Base-by-base conservation (phyloP, 23 red algal genomes). In the Cyanidiococcus yangmingshanensis region DNA sequence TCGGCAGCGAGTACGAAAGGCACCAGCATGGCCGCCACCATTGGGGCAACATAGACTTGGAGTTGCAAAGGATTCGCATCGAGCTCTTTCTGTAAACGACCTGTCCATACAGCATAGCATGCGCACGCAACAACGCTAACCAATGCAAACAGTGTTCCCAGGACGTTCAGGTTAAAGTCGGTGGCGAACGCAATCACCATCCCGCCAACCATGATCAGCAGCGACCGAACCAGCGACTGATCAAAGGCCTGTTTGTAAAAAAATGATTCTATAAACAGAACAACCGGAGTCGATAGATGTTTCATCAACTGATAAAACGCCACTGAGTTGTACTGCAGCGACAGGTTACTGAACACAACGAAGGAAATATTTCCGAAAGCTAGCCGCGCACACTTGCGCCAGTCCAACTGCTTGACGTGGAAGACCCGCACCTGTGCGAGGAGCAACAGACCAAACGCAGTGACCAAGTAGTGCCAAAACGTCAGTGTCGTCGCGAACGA, bases 291-390 rank as follows among this genome's bases (percentile, higher is more conserved):
- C 0, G 92, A 90, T 87, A 96, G 77, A 76, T 96, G 87, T 68
- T 96, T 96, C 83, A 96, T 86, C 25, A 96, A 79, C 74, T 96
- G 92, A 75, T 96, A 96, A 75, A 90, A 96, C 2, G 87, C 92
- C 24, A 96, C 77, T 36, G 88, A 89, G 71, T 96, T 96, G 74
- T 91, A 84, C 67, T 91, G 87, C 54, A 96, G 83, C 76, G 85
- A 89, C 76, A 96, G 78, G 68, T 96, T 96, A 74, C 87, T 87
- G 34, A 96, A 90, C 3, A 96, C 92, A 41, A 96, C 92, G 88
- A 96, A 96, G 3, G 82, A 82, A 85, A 89, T 87, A 35, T 85
- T 85, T n/a, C 82, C 92, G 21, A 87, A 51, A 37, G 92, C 92
- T 37, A 96, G 84, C 30, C 83, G 76, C 29, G 89, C 79, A 0